Percentiles rank a stretch among this genome's conserved stretches.
Conservation (phyloP, 768 basidiomycete species). For the Tubosaeta sp. region DNA sequence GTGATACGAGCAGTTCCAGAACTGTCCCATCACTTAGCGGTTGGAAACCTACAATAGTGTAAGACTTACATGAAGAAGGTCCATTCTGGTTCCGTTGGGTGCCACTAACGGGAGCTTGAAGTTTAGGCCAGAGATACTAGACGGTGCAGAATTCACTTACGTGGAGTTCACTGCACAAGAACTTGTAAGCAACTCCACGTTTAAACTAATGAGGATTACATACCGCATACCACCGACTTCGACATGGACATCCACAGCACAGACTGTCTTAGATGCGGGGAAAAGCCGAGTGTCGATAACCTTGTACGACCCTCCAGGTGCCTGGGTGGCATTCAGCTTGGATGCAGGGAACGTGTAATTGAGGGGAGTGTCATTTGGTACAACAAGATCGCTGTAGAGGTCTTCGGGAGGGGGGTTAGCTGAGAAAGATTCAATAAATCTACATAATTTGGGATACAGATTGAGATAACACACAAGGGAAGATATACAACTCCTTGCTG, state of each 20-base stretch:
- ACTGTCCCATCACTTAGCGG: slow-evolving; percentile 18
- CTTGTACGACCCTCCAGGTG: slow-evolving; percentile 56
- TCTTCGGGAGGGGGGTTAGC: slow-evolving; percentile 42
- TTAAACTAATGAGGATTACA: slow-evolving; percentile 4
- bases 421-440: slow-evolving; percentile 11
- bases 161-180: slow-evolving; percentile 39
- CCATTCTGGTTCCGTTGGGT: slow-evolving; percentile 49
- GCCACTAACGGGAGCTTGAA: slow-evolving; percentile 35
- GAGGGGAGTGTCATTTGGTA: slow-evolving; percentile 47
- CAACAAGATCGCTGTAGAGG: slow-evolving; percentile 38
- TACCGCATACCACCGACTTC: slow-evolving; percentile 60
- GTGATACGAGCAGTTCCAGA: slow-evolving; percentile 40
- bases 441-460: neutral
- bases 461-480: slow-evolving; percentile 33
- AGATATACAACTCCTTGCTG: slow-evolving; percentile 51
- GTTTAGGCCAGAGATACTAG: neutral
- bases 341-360: slow-evolving; percentile 56
- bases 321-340: slow-evolving; percentile 37
- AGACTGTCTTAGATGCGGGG: slow-evolving; percentile 47
- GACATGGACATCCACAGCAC: slow-evolving; percentile 54
- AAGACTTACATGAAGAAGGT: slow-evolving; percentile 36
- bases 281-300: slow-evolving; percentile 56
- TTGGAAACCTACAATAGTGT: neutral
- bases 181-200: neutral
- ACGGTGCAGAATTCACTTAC: slow-evolving; percentile 24